phyloP scores from a whole-genome alignment of 2,329 filamentous ascomycete genomes.

The Apiospora hydei region DNA sequence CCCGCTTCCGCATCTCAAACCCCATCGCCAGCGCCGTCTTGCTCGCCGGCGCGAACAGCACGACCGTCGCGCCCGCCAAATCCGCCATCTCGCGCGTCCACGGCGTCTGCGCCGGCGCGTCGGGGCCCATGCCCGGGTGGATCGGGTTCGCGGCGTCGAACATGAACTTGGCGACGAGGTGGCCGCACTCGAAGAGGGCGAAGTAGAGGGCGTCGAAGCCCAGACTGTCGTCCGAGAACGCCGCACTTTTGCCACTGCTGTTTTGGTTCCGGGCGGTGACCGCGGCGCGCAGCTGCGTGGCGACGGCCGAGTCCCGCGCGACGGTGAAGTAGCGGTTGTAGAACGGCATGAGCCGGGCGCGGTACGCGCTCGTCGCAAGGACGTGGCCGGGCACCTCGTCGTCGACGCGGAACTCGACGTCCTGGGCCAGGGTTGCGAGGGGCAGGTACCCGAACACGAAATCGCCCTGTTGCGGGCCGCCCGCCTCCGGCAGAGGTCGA shows the following conservation, averaged over 20 bases:
- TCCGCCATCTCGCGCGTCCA: conserved; percentile 44
- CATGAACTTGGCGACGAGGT: conserved; percentile 42
- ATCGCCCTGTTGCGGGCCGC: conserved; percentile 35
- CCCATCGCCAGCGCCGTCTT: conserved; percentile 38
- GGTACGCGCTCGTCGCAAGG: conserved; percentile 46
- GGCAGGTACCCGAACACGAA: conserved; percentile 54
- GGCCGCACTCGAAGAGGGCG: conserved; percentile 40
- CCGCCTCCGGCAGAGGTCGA: conserved; percentile 49
- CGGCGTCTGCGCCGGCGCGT: conserved; percentile 8
- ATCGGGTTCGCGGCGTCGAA: conserved; percentile 39
- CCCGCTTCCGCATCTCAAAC: conserved; percentile 29
- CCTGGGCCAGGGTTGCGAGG: conserved; percentile 46
- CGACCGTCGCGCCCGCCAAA: conserved; percentile 42
- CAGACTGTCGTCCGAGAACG: conserved; percentile 29
- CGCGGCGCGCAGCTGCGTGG: background rate
- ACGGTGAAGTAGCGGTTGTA: conserved; percentile 52
- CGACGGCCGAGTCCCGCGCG: background rate
- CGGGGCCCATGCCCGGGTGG: conserved; percentile 29
- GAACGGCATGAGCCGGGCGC: conserved; percentile 47
- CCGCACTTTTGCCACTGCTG: no score
- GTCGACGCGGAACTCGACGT: conserved; percentile 44
- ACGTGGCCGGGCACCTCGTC: conserved; percentile 40
- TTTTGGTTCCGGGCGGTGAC: background rate
- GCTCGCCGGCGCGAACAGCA: conserved; percentile 42
- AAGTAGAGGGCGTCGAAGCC: conserved; percentile 36